These are phyloP conservation scores for Aspergillus floridensis DNA, from an alignment of 2,329 filamentous ascomycete species.

Conservation along the genomic window DNA sequence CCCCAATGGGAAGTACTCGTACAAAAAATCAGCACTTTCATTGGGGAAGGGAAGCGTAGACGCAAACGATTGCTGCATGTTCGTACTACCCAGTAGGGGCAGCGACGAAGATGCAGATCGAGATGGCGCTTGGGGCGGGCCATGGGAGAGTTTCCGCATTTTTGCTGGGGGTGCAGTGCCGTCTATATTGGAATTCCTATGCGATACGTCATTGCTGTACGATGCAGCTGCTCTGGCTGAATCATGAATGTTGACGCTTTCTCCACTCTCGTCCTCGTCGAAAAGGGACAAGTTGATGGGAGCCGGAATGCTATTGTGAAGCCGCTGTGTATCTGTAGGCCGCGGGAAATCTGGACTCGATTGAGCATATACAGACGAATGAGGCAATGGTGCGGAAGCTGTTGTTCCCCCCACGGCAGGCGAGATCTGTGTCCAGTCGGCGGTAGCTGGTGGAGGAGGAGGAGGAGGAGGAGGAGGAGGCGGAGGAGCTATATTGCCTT, in stretches of 20 bases:
- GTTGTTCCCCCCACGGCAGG: conserved; percentile 21
- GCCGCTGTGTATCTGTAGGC: conserved; percentile 37
- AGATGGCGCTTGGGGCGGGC: conserved; percentile 27
- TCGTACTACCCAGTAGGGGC: conserved; percentile 32
- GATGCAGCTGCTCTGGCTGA: conserved; percentile 18
- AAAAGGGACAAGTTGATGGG: conserved; percentile 57
- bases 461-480: conserved; percentile 15
- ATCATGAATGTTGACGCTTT: conserved; percentile 31
- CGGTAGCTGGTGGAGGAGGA: conserved; percentile 25
- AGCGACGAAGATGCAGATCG: conserved; percentile 32
- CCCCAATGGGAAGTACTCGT: conserved; percentile 91
- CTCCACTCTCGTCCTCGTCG: conserved; percentile 56
- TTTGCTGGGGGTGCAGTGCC: conserved; percentile 37
- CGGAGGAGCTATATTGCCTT: conserved; percentile 25
- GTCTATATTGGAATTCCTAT: conserved; percentile 29
- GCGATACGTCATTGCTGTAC: conserved; percentile 27
- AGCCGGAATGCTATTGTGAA: conserved; percentile 36
- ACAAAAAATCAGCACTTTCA: conserved; percentile 79
- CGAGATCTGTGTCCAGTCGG: conserved; percentile 39
- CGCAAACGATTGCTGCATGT: conserved; percentile 51
- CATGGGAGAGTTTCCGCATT: conserved; percentile 38
- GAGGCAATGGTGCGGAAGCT: conserved; percentile 23
- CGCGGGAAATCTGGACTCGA: conserved; percentile 55
- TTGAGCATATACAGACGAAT: conserved; percentile 46
- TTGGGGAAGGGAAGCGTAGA: conserved; percentile 49